Evolutionary conservation across 2,329 filamentous ascomycete genomes (phyloP).

Genomic region (Colletotrichum neosansevieriae): DNA sequence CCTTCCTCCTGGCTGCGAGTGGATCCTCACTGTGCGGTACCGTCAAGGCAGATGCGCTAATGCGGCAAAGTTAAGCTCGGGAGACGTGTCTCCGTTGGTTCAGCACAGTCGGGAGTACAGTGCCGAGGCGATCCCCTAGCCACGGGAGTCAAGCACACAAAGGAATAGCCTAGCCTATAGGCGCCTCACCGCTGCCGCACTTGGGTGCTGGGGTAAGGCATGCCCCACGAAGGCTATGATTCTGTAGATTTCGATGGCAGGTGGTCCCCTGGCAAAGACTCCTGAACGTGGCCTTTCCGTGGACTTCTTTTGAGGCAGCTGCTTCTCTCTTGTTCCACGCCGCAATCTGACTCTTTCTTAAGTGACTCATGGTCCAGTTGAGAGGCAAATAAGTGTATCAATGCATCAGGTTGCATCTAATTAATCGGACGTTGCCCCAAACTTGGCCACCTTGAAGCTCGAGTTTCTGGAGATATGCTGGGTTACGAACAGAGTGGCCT

Average conservation of each 20-base stretch:
- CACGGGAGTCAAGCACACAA: conserved; percentile 10
- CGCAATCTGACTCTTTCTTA: conserved; percentile 1
- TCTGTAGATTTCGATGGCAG: conserved; percentile 39
- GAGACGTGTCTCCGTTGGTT: conserved; percentile 28
- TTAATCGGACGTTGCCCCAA: not conserved
- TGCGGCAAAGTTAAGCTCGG: conserved; percentile 7
- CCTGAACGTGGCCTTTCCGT: conserved; percentile 31
- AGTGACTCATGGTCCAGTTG: conserved; percentile 24
- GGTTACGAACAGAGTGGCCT: conserved; percentile 37
- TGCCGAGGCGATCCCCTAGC: conserved; percentile 23
- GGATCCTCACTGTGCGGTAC: conserved; percentile 42
- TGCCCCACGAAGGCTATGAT: conserved; percentile 37
- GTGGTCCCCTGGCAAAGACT: not conserved
- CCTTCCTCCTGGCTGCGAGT: conserved; percentile 8
- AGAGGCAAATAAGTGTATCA: not conserved
- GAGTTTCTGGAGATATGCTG: not conserved
- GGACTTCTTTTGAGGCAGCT: conserved; percentile 1
- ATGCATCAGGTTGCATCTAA: conserved; percentile 7
- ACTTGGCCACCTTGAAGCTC: not conserved
- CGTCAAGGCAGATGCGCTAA: conserved; percentile 11
- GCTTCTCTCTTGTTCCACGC: conserved; percentile 23
- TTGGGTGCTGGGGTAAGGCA: conserved; percentile 2
- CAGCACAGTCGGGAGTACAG: conserved; percentile 23
- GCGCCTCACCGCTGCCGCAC: conserved; percentile 38
- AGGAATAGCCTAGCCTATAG: too few species aligned